phyloP scores from a whole-genome alignment of 805 yeast genomes.

The Crinitomyces ghanaensis region DNA sequence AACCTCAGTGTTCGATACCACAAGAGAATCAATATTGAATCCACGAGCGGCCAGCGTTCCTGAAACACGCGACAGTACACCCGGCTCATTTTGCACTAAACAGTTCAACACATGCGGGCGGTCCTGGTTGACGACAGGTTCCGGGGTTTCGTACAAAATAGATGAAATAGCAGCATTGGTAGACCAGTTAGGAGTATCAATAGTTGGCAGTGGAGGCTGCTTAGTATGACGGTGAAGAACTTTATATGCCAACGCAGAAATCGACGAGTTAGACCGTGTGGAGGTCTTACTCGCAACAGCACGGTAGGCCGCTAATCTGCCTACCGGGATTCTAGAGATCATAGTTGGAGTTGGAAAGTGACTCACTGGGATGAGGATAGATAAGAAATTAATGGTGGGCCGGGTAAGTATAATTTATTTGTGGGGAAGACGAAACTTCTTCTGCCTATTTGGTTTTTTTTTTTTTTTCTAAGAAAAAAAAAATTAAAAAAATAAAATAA shows the following conservation, averaged over 20 bases:
- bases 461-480: too few species aligned
- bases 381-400: too few species aligned
- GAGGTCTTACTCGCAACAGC: background rate
- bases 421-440: too few species aligned
- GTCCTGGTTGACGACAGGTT: slow-evolving; percentile 42
- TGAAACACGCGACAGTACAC: slow-evolving; percentile 85
- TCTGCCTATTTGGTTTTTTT: too few species aligned
- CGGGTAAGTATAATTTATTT: too few species aligned
- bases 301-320: too few species aligned
- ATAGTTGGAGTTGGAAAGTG: too few species aligned
- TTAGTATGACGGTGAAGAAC: slow-evolving; percentile 75
- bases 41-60: slow-evolving; percentile 98
- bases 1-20: slow-evolving; percentile 94
- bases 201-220: slow-evolving; percentile 84
- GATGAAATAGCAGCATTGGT: slow-evolving; percentile 96
- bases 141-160: slow-evolving; percentile 84
- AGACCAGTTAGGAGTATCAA: slow-evolving; percentile 90
- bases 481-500: too few species aligned
- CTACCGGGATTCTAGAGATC: too few species aligned
- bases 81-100: slow-evolving; percentile 97
- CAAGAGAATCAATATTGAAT: slow-evolving; percentile 93
- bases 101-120: slow-evolving; percentile 91
- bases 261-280: slow-evolving; percentile 35
- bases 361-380: too few species aligned
- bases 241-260: slow-evolving; percentile 91